Evolutionary conservation across 345 rosid genomes (phyloP).

Genomic region (Eucalyptus fibrosa): DNA sequence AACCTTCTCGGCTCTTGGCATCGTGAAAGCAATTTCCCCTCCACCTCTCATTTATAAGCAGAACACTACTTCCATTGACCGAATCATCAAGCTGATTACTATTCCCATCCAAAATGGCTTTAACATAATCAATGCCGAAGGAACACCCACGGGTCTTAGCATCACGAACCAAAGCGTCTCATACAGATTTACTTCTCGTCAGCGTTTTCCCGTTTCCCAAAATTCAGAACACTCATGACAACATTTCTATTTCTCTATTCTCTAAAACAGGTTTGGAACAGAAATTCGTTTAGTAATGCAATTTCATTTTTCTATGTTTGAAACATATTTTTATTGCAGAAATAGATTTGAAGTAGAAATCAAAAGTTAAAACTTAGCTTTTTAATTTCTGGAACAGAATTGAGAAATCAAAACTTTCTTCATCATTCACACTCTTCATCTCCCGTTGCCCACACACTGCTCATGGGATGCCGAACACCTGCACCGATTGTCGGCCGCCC

Average conservation of each 20-base stretch:
- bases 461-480: too few species aligned
- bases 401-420: too few species aligned
- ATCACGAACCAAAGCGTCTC: constrained; percentile 1
- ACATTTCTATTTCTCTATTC: too few species aligned
- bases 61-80: background rate
- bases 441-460: too few species aligned
- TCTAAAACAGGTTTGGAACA: fast-evolving
- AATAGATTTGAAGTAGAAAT: too few species aligned
- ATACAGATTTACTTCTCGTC: background rate
- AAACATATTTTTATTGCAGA: too few species aligned
- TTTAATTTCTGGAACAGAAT: too few species aligned
- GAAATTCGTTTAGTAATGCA: fast-evolving
- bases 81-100: background rate
- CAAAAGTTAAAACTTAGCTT: too few species aligned
- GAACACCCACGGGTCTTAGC: constrained; percentile 1
- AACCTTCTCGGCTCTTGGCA: background rate
- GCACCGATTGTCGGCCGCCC: fast-evolving
- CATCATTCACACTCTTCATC: too few species aligned
- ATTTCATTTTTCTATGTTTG: too few species aligned
- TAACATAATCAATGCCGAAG: background rate
- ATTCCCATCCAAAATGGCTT: background rate
- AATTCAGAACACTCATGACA: background rate
- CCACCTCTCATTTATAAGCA: fast-evolving
- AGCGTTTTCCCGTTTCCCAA: constrained; percentile 4
- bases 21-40: background rate